Evolutionary conservation across 495 filamentous ascomycete species (phyloP).

Genomic region (Apiosordaria backusii): DNA sequence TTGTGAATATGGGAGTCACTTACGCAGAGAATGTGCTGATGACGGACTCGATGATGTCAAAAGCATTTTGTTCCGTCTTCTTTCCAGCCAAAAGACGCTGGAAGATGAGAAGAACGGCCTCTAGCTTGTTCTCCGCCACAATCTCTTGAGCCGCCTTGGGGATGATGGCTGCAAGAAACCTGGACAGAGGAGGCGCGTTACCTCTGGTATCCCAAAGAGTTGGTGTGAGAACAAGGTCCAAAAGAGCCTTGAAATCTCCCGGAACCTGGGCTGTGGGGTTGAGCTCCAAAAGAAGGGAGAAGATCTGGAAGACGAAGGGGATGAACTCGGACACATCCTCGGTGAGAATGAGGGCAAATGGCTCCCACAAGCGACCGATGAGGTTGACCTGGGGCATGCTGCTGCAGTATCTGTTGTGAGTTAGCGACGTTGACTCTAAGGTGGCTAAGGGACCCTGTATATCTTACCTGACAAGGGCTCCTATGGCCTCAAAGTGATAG

Average conservation of each 20-base stretch:
- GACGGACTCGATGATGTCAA: slow-evolving; percentile 83
- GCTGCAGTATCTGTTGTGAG: slow-evolving; percentile 56
- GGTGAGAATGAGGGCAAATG: slow-evolving; percentile 70
- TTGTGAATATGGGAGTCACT: slow-evolving; percentile 22
- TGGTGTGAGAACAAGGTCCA: slow-evolving; percentile 70
- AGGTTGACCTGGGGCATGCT: slow-evolving; percentile 66
- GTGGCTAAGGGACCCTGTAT: background rate
- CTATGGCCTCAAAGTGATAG: slow-evolving; percentile 92
- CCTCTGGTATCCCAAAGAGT: slow-evolving; percentile 83
- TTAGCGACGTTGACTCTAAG: slow-evolving; percentile 12
- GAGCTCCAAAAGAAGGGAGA: slow-evolving; percentile 80
- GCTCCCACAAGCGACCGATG: slow-evolving; percentile 69
- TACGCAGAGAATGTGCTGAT: slow-evolving; percentile 67
- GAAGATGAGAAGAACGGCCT: slow-evolving; percentile 83
- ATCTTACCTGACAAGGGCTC: slow-evolving; percentile 79
- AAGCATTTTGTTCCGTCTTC: slow-evolving; percentile 77
- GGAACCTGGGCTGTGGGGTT: slow-evolving; percentile 71
- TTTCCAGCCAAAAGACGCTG: slow-evolving; percentile 71
- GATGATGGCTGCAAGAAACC: slow-evolving; percentile 80
- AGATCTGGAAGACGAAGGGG: slow-evolving; percentile 94
- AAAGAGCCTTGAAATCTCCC: slow-evolving; percentile 69
- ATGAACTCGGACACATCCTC: slow-evolving; percentile 92
- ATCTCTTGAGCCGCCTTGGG: slow-evolving; percentile 69
- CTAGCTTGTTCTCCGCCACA: slow-evolving; percentile 64
- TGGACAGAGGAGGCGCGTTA: slow-evolving; percentile 85